A percentile compares a stretch with the other conserved stretches of the same genome.
These are phyloP conservation scores for Torulaspora maleeae DNA, from an alignment of 805 yeast species.

Conservation along the genomic window DNA sequence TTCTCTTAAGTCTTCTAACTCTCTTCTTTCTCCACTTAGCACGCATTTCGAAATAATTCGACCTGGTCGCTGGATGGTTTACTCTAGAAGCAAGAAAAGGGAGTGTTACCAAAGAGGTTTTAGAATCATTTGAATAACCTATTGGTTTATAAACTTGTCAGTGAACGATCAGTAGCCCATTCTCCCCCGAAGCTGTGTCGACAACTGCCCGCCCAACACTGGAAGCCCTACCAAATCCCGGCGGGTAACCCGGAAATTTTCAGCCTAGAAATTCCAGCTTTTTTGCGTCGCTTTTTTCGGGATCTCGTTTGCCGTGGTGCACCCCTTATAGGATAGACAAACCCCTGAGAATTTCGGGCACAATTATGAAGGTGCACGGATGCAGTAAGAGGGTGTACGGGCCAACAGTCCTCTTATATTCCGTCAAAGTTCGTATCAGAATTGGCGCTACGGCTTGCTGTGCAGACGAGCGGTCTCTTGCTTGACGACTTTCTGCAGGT, in stretches of 20 bases:
- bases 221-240: neutral
- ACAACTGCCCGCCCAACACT: neutral
- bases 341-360: no score
- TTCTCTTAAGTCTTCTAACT: slow-evolving; percentile 99
- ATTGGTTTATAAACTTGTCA: slow-evolving; percentile 7
- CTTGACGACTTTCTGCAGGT: slow-evolving; percentile 46
- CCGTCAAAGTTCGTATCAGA: no score
- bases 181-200: neutral
- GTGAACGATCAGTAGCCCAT: neutral
- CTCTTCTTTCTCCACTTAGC: slow-evolving; percentile 99
- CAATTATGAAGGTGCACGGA: no score
- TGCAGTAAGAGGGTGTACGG: neutral
- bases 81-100: slow-evolving; percentile 2
- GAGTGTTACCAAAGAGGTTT: slow-evolving; percentile 1
- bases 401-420: neutral
- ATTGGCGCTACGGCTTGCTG: neutral
- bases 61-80: slow-evolving; percentile 17
- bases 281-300: neutral
- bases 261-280: neutral
- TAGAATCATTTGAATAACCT: slow-evolving; percentile 1
- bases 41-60: slow-evolving; percentile 56
- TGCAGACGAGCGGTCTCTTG: slow-evolving; percentile 43
- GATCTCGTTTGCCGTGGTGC: no score
- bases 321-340: no score
- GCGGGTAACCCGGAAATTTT: slow-evolving; percentile 3